Evolutionary conservation across 2,329 filamentous ascomycete genomes (phyloP).

Genomic region (Tolypocladium paradoxum): DNA sequence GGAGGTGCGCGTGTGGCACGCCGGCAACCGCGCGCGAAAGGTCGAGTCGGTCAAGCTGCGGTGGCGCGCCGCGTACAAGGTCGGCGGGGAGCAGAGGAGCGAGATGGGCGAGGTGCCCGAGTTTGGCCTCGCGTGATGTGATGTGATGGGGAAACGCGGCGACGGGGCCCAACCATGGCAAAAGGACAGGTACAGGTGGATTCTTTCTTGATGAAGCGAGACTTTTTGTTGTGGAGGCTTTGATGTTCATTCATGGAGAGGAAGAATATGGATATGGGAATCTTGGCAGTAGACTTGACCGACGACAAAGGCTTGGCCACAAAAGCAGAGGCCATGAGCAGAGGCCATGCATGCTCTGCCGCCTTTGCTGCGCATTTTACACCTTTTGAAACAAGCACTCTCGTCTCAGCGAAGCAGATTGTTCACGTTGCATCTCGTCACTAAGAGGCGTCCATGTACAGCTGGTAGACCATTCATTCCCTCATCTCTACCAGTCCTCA

Average conservation of each 20-base stretch:
- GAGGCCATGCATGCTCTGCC: neutral
- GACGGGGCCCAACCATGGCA: neutral
- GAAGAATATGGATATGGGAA: neutral
- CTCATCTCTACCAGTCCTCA: neutral
- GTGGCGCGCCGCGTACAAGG: conserved; percentile 74
- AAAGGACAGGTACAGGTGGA: neutral
- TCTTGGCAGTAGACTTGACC: neutral
- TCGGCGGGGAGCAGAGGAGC: conserved; percentile 55
- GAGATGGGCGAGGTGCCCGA: conserved; percentile 80
- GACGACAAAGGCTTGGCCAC: neutral
- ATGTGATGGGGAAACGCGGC: neutral
- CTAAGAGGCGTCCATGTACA: neutral
- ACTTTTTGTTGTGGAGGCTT: neutral
- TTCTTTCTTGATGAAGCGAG: neutral
- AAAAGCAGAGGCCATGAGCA: neutral
- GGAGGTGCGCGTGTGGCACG: conserved; percentile 62
- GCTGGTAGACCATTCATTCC: neutral
- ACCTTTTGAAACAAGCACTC: neutral
- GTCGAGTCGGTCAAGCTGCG: conserved; percentile 79
- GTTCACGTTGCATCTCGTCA: neutral
- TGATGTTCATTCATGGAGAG: neutral
- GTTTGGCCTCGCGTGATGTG: conserved; percentile 55
- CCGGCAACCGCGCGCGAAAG: conserved; percentile 55
- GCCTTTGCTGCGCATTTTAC: neutral
- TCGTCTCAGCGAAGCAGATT: neutral